Conservation (phyloP, 2,329 filamentous ascomycete species). For the Fusarium chlamydosporum region DNA sequence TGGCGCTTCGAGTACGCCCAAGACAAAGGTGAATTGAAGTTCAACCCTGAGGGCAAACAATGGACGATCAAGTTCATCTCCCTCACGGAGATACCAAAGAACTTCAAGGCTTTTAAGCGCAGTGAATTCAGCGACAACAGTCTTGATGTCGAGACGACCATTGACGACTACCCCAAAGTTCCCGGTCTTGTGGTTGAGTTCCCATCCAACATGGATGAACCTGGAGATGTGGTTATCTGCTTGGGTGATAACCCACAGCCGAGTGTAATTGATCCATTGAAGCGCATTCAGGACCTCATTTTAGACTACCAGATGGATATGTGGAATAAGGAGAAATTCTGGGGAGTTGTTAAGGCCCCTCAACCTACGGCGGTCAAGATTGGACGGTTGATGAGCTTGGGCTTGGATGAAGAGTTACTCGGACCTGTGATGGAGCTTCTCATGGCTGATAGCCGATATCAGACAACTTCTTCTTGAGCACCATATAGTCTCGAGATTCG, state of each 20-base stretch:
- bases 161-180: constrained; percentile 31
- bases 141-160: constrained; percentile 2
- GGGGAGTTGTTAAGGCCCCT: constrained; percentile 37
- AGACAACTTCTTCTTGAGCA: constrained; percentile 2
- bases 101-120: constrained; percentile 13
- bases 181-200: constrained; percentile 36
- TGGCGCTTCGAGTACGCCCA: constrained; percentile 19
- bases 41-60: constrained; percentile 10
- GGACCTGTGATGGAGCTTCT: constrained; percentile 50
- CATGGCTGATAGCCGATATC: constrained; percentile 47
- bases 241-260: constrained; percentile 27
- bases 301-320: constrained; percentile 51
- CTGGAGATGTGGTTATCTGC: constrained; percentile 3
- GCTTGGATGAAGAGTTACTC: constrained; percentile 44
- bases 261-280: constrained; percentile 30
- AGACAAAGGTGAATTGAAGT: constrained; percentile 14
- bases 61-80: constrained; percentile 44
- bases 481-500: background rate
- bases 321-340: constrained; percentile 47
- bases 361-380: constrained; percentile 41
- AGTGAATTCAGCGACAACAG: background rate
- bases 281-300: constrained; percentile 40
- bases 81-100: constrained; percentile 1
- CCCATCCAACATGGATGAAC: background rate
- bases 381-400: constrained; percentile 47